phyloP scores from a whole-genome alignment of 177 flowering plant genomes.

The Telopea speciosissima region DNA sequence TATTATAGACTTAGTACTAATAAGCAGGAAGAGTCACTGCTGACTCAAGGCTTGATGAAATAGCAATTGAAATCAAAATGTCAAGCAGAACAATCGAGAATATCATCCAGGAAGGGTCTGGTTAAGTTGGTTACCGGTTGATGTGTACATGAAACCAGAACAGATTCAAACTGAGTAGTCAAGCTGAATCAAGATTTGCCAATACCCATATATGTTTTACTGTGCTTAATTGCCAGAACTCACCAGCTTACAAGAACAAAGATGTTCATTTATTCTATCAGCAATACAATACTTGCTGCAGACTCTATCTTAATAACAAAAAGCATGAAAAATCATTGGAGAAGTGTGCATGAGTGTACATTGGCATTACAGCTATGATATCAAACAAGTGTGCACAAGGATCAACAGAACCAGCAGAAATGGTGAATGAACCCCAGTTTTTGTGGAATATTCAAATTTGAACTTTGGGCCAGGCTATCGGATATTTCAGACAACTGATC shows the following conservation, averaged over 20 bases:
- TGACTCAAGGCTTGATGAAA: not conserved
- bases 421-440: too few species aligned
- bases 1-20: not conserved
- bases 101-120: not conserved
- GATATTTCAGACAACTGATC: too few species aligned
- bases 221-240: not conserved
- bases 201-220: not conserved
- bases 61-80: too few species aligned
- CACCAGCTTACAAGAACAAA: not conserved
- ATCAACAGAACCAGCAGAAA: too few species aligned
- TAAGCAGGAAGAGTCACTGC: not conserved
- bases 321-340: too few species aligned
- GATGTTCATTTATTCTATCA: not conserved
- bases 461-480: too few species aligned
- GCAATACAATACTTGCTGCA: not conserved
- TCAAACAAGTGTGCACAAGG: too few species aligned
- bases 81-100: not conserved
- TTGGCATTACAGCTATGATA: too few species aligned
- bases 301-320: too few species aligned
- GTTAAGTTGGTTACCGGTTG: not conserved
- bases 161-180: not conserved
- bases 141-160: not conserved
- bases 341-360: too few species aligned
- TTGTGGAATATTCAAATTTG: too few species aligned
- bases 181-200: not conserved